Base-by-base conservation (phyloP, 2,329 filamentous ascomycete species). In the Fusarium marasasianum region DNA sequence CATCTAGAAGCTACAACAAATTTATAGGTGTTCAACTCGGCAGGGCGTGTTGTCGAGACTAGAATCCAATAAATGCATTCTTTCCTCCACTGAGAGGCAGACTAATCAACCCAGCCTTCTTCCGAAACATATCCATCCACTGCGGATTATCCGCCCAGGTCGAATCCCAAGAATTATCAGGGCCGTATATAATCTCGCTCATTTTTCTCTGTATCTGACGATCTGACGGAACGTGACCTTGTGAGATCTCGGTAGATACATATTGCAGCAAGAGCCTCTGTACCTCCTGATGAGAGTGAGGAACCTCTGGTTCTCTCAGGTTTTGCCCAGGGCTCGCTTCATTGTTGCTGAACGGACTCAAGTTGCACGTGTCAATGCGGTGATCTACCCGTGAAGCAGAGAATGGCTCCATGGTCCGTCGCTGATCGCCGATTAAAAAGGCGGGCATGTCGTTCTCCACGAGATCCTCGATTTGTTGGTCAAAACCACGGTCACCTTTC, bases 281-380 rank as follows among this genome's bases (percentile, higher is more conserved):
- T 7, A 59, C 44, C 4, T 59, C 56, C 3, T 48, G 56, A 1
- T 59, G 31, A 14, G 56, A 59, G 2, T 59, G 41, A 1, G 41
- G 43, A 18, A n/a, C 41, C 15, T 51, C 56, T 10, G 41, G 5
- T 0, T n/a, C n/a, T 35, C 4, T 35, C 2, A 1, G 0, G 5
- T 1, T 35, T 1, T 35, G 31, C 5, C 8, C 31, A 8, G 43
- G 41, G 11, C 18, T 38, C 2, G 3, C 12, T 4, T 29, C n/a
- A 11, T 22, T 47, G 2, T 6, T 18, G 14, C 20, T 50, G 0
- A 50, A 37, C 0, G 41, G 43, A 4, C 24, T 29, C 6, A 37
- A 0, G 1, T 2, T 1, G 8, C 2, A 29, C 1, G 56, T 29
- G 2, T 17, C 24, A 0, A 37, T 1, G 0, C 56, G 56, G 1